Percentiles rank a stretch among this genome's conserved stretches.
phyloP scores from a whole-genome alignment of 495 filamentous ascomycete genomes.

The Aspergillus campestris region DNA sequence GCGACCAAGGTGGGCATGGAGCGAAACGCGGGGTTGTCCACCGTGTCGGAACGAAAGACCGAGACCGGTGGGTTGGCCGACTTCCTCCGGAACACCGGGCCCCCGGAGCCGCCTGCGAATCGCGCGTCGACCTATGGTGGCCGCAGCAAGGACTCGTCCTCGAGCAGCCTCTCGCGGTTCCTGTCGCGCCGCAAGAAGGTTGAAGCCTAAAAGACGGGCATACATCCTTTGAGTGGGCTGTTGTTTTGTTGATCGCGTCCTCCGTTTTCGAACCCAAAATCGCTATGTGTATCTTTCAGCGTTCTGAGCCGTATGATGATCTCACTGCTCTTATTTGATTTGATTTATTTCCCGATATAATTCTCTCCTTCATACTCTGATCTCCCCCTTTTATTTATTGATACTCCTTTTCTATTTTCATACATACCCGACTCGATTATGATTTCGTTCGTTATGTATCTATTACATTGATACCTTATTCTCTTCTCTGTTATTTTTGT shows the following conservation, averaged over 20 bases:
- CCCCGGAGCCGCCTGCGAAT: slow-evolving; percentile 41
- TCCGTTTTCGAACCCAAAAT: slow-evolving; percentile 7
- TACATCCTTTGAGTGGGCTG: not conserved
- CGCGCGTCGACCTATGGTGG: slow-evolving; percentile 7
- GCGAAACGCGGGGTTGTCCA: slow-evolving; percentile 18
- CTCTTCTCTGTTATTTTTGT: not conserved
- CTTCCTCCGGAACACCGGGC: slow-evolving; percentile 69
- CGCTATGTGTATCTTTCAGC: slow-evolving; percentile 23
- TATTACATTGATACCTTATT: not conserved
- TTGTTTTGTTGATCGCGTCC: not conserved
- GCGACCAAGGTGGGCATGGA: slow-evolving; percentile 32
- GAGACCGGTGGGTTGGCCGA: slow-evolving; percentile 68
- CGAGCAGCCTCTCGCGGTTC: slow-evolving; percentile 27
- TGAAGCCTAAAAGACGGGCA: slow-evolving; percentile 17
- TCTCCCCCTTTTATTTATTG: not conserved
- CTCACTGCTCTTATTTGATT: slow-evolving; percentile 7
- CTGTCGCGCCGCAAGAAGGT: slow-evolving; percentile 37
- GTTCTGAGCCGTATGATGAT: slow-evolving; percentile 27
- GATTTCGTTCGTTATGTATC: too few species aligned
- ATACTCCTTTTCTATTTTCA: not conserved
- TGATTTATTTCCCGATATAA: not conserved
- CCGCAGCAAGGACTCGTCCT: slow-evolving; percentile 18
- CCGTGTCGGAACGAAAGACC: slow-evolving; percentile 23
- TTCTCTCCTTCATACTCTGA: not conserved
- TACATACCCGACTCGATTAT: not conserved